A percentile compares a stretch with the other conserved stretches of the same genome.
Evolutionary conservation across 2,329 filamentous ascomycete species (phyloP).

Genomic region (Penicillium aurantiogriseum): DNA sequence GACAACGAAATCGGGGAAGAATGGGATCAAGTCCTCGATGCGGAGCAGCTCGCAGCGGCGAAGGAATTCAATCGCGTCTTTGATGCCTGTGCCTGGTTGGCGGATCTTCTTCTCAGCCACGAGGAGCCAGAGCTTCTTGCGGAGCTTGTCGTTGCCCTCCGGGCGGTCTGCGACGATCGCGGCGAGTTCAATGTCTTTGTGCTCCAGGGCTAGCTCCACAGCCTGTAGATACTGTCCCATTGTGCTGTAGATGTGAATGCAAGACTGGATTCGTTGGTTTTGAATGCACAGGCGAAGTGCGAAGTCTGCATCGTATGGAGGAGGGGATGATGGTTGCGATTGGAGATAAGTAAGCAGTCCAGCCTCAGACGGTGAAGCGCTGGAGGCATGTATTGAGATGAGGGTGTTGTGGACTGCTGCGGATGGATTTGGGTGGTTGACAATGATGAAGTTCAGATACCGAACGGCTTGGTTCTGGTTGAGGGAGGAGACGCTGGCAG

Average conservation of each 20-base stretch:
- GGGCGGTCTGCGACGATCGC: slow-evolving; percentile 82
- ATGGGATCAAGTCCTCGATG: slow-evolving; percentile 95
- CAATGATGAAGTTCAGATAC: slow-evolving; percentile 91
- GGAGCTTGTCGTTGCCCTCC: slow-evolving; percentile 71
- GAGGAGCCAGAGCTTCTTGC: slow-evolving; percentile 93
- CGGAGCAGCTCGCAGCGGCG: slow-evolving; percentile 86
- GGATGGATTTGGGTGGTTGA: slow-evolving; percentile 71
- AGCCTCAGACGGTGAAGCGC: slow-evolving; percentile 77
- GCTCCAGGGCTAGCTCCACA: slow-evolving; percentile 85
- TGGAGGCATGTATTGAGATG: slow-evolving; percentile 90
- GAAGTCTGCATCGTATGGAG: slow-evolving; percentile 91
- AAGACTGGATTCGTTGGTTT: slow-evolving; percentile 86
- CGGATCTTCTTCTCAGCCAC: slow-evolving; percentile 93
- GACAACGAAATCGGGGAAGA: slow-evolving; percentile 97
- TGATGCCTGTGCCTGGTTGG: slow-evolving; percentile 77
- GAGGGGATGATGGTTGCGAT: slow-evolving; percentile 79
- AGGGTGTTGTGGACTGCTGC: slow-evolving; percentile 95
- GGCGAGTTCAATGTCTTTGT: slow-evolving; percentile 86
- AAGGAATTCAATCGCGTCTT: slow-evolving; percentile 87
- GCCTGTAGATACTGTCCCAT: slow-evolving; percentile 95
- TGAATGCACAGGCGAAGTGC: slow-evolving; percentile 93
- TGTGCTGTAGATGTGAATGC: slow-evolving; percentile 93
- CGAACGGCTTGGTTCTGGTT: slow-evolving; percentile 85
- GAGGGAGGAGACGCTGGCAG: slow-evolving; percentile 60
- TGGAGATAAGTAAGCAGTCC: slow-evolving; percentile 86